phyloP scores from a whole-genome alignment of 257 asterid species.

The Fraxinus cuspidata region DNA sequence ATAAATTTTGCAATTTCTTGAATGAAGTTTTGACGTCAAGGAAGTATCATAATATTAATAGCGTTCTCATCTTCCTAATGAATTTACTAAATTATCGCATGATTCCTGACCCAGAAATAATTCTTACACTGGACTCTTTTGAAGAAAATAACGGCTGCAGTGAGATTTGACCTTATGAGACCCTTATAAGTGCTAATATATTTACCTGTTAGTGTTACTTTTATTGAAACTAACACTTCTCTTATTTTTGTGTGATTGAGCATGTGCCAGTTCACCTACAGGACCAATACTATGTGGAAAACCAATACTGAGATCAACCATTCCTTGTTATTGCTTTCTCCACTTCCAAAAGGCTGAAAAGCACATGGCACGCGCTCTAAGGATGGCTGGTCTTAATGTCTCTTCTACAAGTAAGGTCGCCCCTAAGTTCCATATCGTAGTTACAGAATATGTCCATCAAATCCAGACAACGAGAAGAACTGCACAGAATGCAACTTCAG shows the following conservation, averaged over 20 bases:
- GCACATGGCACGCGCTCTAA: constrained; percentile 71
- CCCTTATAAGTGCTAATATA: neutral
- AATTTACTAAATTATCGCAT: constrained; percentile 1
- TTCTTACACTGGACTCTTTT: too few relatives aligned
- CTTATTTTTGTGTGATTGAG: constrained; percentile 15
- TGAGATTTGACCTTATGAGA: too few relatives aligned
- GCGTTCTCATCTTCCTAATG: constrained; percentile 9
- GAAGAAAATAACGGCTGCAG: too few relatives aligned
- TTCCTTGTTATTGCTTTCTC: constrained; percentile 72
- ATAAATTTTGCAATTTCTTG: constrained; percentile 3
- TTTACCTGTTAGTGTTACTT: neutral
- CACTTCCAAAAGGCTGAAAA: constrained; percentile 81
- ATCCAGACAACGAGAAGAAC: constrained; percentile 68
- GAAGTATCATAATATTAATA: constrained; percentile 4
- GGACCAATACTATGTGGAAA: constrained; percentile 85
- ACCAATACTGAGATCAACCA: constrained; percentile 71
- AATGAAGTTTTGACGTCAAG: neutral
- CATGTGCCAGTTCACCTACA: constrained; percentile 61
- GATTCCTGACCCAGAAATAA: neutral
- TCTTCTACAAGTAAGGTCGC: constrained; percentile 69
- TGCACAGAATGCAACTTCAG: constrained; percentile 45
- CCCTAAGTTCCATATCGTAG: constrained; percentile 74
- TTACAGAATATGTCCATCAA: constrained; percentile 61
- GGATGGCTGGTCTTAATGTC: constrained; percentile 70
- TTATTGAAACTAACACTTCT: neutral